Base-by-base conservation (phyloP, 345 rosid genomes). In the Murraya koenigii region DNA sequence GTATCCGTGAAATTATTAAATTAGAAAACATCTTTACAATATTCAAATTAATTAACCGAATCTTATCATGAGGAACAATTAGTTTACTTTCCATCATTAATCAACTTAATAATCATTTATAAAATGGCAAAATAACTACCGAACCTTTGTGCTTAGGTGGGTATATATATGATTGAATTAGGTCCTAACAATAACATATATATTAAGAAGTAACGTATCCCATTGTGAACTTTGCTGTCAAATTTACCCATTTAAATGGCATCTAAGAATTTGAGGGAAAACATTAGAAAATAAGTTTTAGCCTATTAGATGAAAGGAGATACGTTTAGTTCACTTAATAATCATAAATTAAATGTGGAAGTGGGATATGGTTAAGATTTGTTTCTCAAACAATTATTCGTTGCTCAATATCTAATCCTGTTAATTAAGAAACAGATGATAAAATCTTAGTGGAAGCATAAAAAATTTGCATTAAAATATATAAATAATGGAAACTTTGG, bases 311-410 rank as follows among this genome's bases (percentile, higher is more conserved):
- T 55, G 71, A 56, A 38, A 80, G 77, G 49, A 39, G 79, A 80
- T 76, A n/a, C 64, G 80, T 75, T 64, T 56, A 72, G 72, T 66
- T 76, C 80, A 79, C 72, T 39, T 74, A 66, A 84, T 79, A 67
- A 58, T 74, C 62, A 69, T 76, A 55, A 58, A 22, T 41, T 38
- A 76, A 44, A 72, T 39, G 20, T 2, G 14, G 26, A 75, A 86
- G 96, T 88, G 92, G 91, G 90, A 86, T 88, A 84, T 84, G 94
- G 88, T 90, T 82, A 41, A 84, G 82, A 76, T 80, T 81, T 60
- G 72, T 77, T 83, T 61, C 55, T 74, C 75, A 25, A 30, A 68
- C 25, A 59, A 49, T 71, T 80, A 33, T 35, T 75, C 25, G 30
- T 52, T 19, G 7, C 39, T 55, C 4, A 26, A 6, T 19, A 7